phyloP scores from a whole-genome alignment of 225 moss, liverwort and hornwort genomes.

The Asterella californica region DNA sequence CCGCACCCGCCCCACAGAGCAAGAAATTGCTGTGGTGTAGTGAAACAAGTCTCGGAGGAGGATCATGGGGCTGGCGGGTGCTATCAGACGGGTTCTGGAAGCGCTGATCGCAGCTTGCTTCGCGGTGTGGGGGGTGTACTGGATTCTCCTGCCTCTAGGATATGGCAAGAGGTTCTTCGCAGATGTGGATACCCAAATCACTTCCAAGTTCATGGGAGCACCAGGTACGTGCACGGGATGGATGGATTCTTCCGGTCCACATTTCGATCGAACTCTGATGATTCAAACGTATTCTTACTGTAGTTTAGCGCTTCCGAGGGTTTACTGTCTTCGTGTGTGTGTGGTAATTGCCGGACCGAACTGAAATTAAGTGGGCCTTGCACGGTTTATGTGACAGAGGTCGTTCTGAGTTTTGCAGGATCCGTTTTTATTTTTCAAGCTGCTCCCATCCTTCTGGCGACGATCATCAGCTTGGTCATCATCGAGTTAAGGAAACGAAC shows the following conservation, averaged over 20 bases:
- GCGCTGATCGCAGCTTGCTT: conserved; percentile 13
- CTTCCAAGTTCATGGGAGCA: conserved; percentile 15
- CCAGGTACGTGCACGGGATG: conserved; percentile 3
- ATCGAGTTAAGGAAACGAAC: conserved; percentile 21
- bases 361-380: background rate
- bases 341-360: too few relatives aligned
- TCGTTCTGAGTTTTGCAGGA: conserved; percentile 9
- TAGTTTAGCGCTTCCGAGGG: background rate
- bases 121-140: conserved; percentile 16
- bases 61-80: conserved; percentile 2
- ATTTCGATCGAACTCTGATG: background rate
- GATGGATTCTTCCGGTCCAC: too few relatives aligned
- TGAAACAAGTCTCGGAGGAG: background rate
- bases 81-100: conserved; percentile 5
- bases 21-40: background rate
- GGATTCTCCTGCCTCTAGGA: conserved; percentile 18
- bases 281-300: background rate
- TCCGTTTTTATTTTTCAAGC: conserved; percentile 22
- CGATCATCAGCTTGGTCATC: conserved; percentile 16
- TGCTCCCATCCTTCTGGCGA: conserved; percentile 20
- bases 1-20: background rate
- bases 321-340: background rate
- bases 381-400: background rate
- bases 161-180: conserved; percentile 10
- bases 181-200: conserved; percentile 3